Percentiles rank a stretch among this genome's conserved stretches.
These are phyloP conservation scores for Inga leiocalycina DNA, from an alignment of 306 rosid genomes.

Conservation along the genomic window DNA sequence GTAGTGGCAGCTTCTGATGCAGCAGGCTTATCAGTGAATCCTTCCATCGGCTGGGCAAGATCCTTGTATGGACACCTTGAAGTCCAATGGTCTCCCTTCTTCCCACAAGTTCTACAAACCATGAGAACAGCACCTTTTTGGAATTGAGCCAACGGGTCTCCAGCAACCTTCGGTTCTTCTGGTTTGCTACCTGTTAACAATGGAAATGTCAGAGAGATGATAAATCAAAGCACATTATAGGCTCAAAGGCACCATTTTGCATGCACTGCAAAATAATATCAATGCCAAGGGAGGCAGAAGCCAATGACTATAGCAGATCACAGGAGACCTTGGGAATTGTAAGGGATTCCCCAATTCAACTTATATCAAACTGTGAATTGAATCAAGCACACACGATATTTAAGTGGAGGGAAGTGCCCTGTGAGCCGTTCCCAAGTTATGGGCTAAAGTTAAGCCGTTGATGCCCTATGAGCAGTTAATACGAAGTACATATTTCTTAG, in stretches of 20 bases:
- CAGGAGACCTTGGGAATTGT: neutral
- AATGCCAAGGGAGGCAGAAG: neutral
- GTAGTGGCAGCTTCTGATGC: conserved; percentile 43
- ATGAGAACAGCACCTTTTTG: conserved; percentile 83
- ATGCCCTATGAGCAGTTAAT: neutral
- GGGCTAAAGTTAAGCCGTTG: neutral
- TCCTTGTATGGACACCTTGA: conserved; percentile 95
- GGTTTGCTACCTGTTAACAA: conserved; percentile 63
- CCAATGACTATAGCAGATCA: neutral
- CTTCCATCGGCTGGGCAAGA: conserved; percentile 65
- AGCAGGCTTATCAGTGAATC: conserved; percentile 62
- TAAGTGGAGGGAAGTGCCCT: neutral
- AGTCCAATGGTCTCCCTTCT: conserved; percentile 98
- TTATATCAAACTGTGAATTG: neutral
- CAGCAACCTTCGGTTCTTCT: conserved; percentile 71
- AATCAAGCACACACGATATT: neutral
- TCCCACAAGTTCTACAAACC: conserved; percentile 93
- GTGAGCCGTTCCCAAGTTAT: neutral
- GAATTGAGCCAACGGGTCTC: conserved; percentile 60
- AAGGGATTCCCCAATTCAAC: neutral
- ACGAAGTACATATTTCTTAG: neutral
- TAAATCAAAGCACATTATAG: neutral
- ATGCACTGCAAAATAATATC: neutral
- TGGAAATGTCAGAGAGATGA: conserved; percentile 14
- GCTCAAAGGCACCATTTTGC: neutral